Percentiles rank a stretch among this genome's conserved stretches.
Conservation (phyloP, 805 yeast species). For the Dipodascus geniculatus region DNA sequence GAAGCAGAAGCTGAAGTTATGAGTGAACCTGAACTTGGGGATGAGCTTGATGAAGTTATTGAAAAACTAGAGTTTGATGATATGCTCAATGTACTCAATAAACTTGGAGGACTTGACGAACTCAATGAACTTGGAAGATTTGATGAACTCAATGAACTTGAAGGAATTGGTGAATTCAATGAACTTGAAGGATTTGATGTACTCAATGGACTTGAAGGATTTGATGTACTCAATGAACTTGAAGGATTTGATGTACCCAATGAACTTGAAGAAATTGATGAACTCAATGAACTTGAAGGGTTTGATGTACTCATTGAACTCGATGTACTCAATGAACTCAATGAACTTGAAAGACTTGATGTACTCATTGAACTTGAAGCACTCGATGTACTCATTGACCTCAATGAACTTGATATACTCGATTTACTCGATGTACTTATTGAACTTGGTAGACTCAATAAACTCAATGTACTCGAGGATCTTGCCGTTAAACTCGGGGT, state of each 20-base stretch:
- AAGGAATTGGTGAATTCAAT: not conserved
- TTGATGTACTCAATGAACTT: not conserved
- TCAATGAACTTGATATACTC: too few species aligned
- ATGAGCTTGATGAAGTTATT: too few species aligned
- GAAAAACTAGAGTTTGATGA: too few species aligned
- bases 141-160: not conserved
- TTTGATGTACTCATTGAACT: not conserved
- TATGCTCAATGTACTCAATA: not conserved
- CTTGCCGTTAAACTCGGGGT: not conserved
- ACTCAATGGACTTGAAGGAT: not conserved
- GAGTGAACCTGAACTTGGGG: too few species aligned
- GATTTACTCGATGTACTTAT: not conserved
- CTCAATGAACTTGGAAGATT: not conserved
- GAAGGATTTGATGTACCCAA: not conserved
- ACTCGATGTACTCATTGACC: too few species aligned
- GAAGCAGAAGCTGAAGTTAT: too few species aligned
- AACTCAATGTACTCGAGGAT: not conserved
- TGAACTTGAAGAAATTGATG: not conserved
- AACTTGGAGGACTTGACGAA: not conserved
- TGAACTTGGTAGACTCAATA: not conserved
- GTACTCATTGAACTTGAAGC: not conserved
- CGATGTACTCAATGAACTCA: too few species aligned
- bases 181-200: too few species aligned
- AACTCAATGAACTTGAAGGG: not conserved
- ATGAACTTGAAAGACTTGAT: not conserved